Evolutionary conservation across 108 stramenopile species (phyloP).

Genomic region (Cylindrotheca fusiformis): DNA sequence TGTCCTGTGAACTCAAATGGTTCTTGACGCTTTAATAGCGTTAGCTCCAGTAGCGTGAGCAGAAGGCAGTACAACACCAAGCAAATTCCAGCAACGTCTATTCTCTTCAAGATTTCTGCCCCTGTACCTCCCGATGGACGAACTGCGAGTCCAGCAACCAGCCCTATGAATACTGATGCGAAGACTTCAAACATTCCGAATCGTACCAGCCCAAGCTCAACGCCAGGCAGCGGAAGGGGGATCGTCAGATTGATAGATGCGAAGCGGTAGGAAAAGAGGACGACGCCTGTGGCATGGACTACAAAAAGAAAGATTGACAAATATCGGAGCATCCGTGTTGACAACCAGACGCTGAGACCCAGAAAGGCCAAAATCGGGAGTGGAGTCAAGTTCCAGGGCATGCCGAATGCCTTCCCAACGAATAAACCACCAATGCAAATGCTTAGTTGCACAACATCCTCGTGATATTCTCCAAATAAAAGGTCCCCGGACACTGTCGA

Average conservation of each 20-base stretch:
- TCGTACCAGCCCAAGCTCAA: conserved; percentile 38
- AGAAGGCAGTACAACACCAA: conserved; percentile 45
- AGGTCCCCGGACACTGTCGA: conserved; percentile 44
- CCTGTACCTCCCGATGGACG: conserved; percentile 62
- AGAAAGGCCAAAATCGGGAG: conserved; percentile 66
- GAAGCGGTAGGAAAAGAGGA: conserved; percentile 68
- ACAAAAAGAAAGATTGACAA: conserved; percentile 68
- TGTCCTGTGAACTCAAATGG: conserved; percentile 37
- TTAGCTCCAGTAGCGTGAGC: conserved; percentile 46
- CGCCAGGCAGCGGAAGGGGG: conserved; percentile 38
- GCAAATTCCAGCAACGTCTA: conserved; percentile 56
- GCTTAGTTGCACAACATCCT: conserved; percentile 69
- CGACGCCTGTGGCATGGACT: conserved; percentile 49
- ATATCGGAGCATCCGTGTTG: conserved; percentile 74
- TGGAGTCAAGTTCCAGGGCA: conserved; percentile 74
- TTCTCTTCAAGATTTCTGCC: conserved; percentile 38
- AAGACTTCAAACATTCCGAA: conserved; percentile 52
- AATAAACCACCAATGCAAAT: conserved; percentile 48
- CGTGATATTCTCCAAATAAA: conserved; percentile 80
- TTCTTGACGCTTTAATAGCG: conserved; percentile 52
- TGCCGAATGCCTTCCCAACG: conserved; percentile 63
- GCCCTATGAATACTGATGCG: conserved; percentile 39
- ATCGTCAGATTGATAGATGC: conserved; percentile 55
- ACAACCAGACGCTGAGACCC: conserved; percentile 63
- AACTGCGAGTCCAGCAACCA: conserved; percentile 57